Evolutionary conservation across 2,329 filamentous ascomycete species (phyloP), one percentile per base, ranked within the genome.

Genomic region (Drechmeria coniospora): DNA sequence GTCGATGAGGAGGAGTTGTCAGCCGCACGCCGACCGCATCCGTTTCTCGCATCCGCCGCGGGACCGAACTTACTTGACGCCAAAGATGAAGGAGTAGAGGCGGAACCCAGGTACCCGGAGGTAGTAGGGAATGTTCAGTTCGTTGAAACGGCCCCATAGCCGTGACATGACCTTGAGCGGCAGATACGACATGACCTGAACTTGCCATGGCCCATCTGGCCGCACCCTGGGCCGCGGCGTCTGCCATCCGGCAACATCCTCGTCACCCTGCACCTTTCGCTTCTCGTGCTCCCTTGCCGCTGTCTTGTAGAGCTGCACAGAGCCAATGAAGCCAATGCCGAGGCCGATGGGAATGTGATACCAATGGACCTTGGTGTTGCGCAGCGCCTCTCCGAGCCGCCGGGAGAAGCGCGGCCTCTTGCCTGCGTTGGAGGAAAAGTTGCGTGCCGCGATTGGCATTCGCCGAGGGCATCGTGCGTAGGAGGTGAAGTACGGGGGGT

Each of bases 121-220:
- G 50, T 82, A 84, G 56, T 90, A 87, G 0, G 86, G 86, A 21
- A 94, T 79, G 8, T 74, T 74, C 26, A 93, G 59, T 50, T 92
- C 84, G 51, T 94, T 94, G 61, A 94, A 92, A 28, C 65, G 71
- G 21, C 86, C 86, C 86, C 86, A 94, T 37, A 92, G 48, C 25
- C 86, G 71, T 19, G 84, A 93, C 24, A 94, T 67, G 20, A 82
- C 84, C 57, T 94, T 94, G 36, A 94, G 63, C 19, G 86, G 86
- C 34, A 94, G 60, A 2, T 83, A 92, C 6, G 83, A 92, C 79
- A 94, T 92, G 49, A 94, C 70, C 49, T 86, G 80, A 28, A 94
- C 81, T 47, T 87, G 81, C 81, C 86, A 93, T 51, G 86, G 83
- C 15, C 86, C 86, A 31, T 81, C 80, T 2, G 81, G 83, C 21